These are phyloP conservation scores for Kazachstania africana DNA, from an alignment of 805 yeast species.

Conservation along the genomic window DNA sequence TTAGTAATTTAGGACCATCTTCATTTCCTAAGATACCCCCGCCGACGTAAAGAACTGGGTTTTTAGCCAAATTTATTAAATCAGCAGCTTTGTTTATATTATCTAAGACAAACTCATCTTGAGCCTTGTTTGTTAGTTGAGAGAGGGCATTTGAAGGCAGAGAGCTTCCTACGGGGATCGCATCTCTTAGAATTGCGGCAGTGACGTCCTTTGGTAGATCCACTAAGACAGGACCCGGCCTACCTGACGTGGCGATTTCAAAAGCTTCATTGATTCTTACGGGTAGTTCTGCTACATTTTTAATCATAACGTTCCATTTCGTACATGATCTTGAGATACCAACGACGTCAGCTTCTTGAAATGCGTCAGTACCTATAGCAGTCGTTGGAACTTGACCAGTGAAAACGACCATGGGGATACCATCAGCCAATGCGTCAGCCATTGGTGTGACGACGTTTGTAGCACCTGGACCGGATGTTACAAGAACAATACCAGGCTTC, in stretches of 20 bases:
- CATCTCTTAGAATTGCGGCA: constrained; percentile 73
- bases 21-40: constrained; percentile 74
- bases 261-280: constrained; percentile 94
- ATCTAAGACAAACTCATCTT: constrained; percentile 62
- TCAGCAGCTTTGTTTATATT: constrained; percentile 69
- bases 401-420: constrained; percentile 93
- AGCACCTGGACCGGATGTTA: constrained; percentile 99
- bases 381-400: constrained; percentile 95
- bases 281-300: constrained; percentile 86
- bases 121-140: constrained; percentile 56
- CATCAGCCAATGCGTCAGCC: constrained; percentile 96
- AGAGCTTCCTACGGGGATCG: constrained; percentile 73
- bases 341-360: constrained; percentile 97
- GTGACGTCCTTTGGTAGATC: constrained; percentile 98
- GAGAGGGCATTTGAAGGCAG: constrained; percentile 61
- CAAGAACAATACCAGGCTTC: constrained; percentile 94
- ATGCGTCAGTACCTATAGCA: constrained; percentile 96
- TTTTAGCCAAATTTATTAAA: constrained; percentile 70
- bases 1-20: constrained; percentile 68
- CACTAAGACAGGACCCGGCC: constrained; percentile 97
- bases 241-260: constrained; percentile 88
- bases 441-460: constrained; percentile 97
- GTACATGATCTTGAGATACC: constrained; percentile 97
- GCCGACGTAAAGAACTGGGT: constrained; percentile 85
- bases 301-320: constrained; percentile 99